Base-by-base conservation (phyloP, 192 early-diverging fungal species). In the Coemansia sp. region DNA sequence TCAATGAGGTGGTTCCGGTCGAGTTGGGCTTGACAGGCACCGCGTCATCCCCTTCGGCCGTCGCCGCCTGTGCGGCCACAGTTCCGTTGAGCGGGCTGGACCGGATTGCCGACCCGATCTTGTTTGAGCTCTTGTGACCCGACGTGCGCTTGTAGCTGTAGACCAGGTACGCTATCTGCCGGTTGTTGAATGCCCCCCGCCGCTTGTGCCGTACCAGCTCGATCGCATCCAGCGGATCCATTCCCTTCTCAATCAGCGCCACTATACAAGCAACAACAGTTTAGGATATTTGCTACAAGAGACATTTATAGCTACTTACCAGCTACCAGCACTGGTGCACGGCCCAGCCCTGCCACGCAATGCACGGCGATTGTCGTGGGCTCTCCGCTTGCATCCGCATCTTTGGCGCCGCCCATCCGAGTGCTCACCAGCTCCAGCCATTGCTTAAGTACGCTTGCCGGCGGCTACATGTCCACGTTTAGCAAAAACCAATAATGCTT, bases 331-430 rank as follows among this genome's bases (percentile, higher is more conserved):
- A 94, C 87, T 1, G 96, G 96, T 3, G 96, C 96, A 20, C 96
- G 88, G 6, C 94, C 94, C 6, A 97, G 82, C 21, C 94, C 94
- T 5, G 94, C 92, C 16, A 97, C 94, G 64, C 94, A 97, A 62
- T 97, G 94, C 5, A 96, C 87, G 2, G 91, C 93, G 53, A 90
- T 88, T 0, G 86, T 90, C 14, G 82, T 81, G 26, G 78, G 71
- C 21, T 78, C 76, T 11, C 2, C 8, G 18, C 37, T 21, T 20
- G 30, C 49, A 6, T 6, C 11, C 1, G n/a, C 38, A 28, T 23
- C 38, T 26, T 14, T 40, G 11, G 74, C 52, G 23, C 66, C 62
- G 28, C 40, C 49, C 30, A 84, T 79, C 15, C 81, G 69, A 12
- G 73, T 74, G 42, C 83, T 85, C 18, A 88, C 80, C 21, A 93